Conservation (phyloP, 2,329 filamentous ascomycete species). For the Cladophialophora exuberans region DNA sequence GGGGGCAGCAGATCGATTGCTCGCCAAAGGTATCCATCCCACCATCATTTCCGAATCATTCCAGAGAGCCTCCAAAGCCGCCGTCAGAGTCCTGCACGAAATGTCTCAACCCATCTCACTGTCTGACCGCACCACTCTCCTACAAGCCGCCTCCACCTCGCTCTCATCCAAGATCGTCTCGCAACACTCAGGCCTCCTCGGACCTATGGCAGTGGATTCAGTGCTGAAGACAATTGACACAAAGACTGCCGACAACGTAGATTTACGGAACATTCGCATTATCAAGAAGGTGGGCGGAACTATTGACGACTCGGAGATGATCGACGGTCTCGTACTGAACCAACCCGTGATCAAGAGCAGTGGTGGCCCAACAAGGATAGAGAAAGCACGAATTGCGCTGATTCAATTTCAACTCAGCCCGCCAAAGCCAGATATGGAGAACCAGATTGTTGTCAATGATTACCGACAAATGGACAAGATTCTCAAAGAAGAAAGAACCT, state of each 20-base stretch:
- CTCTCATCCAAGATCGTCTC: slow-evolving; percentile 98
- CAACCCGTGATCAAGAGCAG: slow-evolving; percentile 93
- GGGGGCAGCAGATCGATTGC: slow-evolving; percentile 86
- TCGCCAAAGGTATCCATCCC: slow-evolving; percentile 93
- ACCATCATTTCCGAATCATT: slow-evolving; percentile 98
- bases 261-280: slow-evolving; percentile 93
- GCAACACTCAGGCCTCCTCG: slow-evolving; percentile 90
- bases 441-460: slow-evolving; percentile 98
- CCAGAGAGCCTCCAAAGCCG: slow-evolving; percentile 87
- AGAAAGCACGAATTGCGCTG: slow-evolving; percentile 94
- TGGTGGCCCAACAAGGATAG: slow-evolving; percentile 86
- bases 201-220: slow-evolving; percentile 97
- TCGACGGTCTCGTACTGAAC: slow-evolving; percentile 90
- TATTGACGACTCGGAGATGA: slow-evolving; percentile 96
- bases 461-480: slow-evolving; percentile 99
- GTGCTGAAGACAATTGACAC: slow-evolving; percentile 95
- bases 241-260: slow-evolving; percentile 94
- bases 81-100: slow-evolving; percentile 86
- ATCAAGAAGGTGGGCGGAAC: slow-evolving; percentile 98
- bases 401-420: slow-evolving; percentile 99
- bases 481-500: slow-evolving; percentile 96
- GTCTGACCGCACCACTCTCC: slow-evolving; percentile 81
- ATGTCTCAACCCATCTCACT: slow-evolving; percentile 96
- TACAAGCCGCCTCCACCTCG: slow-evolving; percentile 95
- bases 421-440: slow-evolving; percentile 99